Conservation (phyloP, 2,329 filamentous ascomycete species). For the Alternaria infectoria region DNA sequence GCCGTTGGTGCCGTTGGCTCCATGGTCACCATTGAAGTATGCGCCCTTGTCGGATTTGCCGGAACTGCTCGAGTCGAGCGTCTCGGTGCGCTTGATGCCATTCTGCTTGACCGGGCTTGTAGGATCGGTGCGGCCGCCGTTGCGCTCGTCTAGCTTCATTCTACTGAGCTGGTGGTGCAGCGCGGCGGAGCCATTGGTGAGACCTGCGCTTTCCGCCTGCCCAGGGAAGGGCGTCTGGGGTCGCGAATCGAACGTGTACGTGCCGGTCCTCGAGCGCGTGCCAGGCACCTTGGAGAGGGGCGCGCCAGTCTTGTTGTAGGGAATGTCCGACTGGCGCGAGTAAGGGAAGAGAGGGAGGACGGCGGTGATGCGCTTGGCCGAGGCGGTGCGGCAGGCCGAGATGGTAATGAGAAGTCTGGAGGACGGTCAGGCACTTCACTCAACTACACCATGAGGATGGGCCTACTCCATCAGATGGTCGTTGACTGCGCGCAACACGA, state of each 20-base stretch:
- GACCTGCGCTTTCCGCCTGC: slow-evolving; percentile 68
- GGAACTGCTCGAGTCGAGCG: slow-evolving; percentile 39
- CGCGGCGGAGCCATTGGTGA: slow-evolving; percentile 71
- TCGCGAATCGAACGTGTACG: slow-evolving; percentile 87
- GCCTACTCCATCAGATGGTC: slow-evolving; percentile 85
- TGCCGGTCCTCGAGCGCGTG: slow-evolving; percentile 53
- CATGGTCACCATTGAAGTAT: slow-evolving; percentile 27
- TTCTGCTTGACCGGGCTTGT: slow-evolving; percentile 36
- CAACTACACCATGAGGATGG: slow-evolving; percentile 31
- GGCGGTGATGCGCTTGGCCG: slow-evolving; percentile 89
- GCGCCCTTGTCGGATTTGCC: slow-evolving; percentile 33
- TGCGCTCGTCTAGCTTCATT: slow-evolving; percentile 66
- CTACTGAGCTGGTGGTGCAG: slow-evolving; percentile 77
- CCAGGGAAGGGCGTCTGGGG: slow-evolving; percentile 83
- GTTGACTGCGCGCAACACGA: slow-evolving; percentile 66
- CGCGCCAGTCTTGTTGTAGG: slow-evolving; percentile 94
- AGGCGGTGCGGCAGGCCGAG: slow-evolving; percentile 95
- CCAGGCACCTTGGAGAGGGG: slow-evolving; percentile 74
- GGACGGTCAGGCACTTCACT: slow-evolving; percentile 35
- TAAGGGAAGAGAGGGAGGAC: slow-evolving; percentile 97
- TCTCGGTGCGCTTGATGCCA: slow-evolving; percentile 40
- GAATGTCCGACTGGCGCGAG: slow-evolving; percentile 92
- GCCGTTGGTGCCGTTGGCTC: slow-evolving; percentile 35
- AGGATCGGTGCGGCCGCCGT: slow-evolving; percentile 39
- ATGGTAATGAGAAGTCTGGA: slow-evolving; percentile 85